phyloP scores from a whole-genome alignment of 2,329 filamentous ascomycete genomes.

The Calonectria multiphialidica region DNA sequence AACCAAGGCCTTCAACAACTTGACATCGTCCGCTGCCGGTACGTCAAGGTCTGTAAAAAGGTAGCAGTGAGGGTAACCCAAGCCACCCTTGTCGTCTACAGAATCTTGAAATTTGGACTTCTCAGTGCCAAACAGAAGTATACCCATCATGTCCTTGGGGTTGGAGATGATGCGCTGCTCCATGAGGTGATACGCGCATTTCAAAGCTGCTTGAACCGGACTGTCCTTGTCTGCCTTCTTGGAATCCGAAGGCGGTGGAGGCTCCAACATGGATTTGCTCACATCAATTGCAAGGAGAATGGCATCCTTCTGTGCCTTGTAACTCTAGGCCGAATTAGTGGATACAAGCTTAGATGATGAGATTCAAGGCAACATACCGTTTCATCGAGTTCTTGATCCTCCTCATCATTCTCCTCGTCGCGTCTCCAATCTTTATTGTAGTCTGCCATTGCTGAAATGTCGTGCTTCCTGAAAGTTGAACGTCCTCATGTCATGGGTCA shows the following conservation, averaged over 20 bases:
- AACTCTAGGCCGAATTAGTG: slow-evolving; percentile 68
- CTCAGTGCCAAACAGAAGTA: slow-evolving; percentile 91
- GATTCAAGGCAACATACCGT: slow-evolving; percentile 56
- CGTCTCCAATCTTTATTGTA: slow-evolving; percentile 57
- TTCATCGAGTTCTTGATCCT: slow-evolving; percentile 70
- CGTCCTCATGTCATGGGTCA: slow-evolving; percentile 32
- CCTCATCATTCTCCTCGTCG: slow-evolving; percentile 73
- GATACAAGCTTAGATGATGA: slow-evolving; percentile 13
- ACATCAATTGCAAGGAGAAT: slow-evolving; percentile 96
- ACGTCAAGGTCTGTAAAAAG: slow-evolving; percentile 89
- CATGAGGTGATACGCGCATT: slow-evolving; percentile 96
- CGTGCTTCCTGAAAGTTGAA: slow-evolving; percentile 24
- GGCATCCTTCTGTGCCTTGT: slow-evolving; percentile 96
- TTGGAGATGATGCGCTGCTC: slow-evolving; percentile 98
- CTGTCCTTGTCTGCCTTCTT: slow-evolving; percentile 86
- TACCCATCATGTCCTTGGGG: slow-evolving; percentile 96
- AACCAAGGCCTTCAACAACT: slow-evolving; percentile 78
- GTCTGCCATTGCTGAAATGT: slow-evolving; percentile 47
- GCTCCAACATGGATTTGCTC: slow-evolving; percentile 85
- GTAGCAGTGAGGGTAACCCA: slow-evolving; percentile 91
- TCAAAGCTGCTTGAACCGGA: slow-evolving; percentile 84
- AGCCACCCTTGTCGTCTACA: slow-evolving; percentile 67
- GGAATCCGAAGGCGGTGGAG: slow-evolving; percentile 71
- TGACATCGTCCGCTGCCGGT: slow-evolving; percentile 89
- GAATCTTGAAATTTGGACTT: slow-evolving; percentile 83